Evolutionary conservation across 306 rosid species (phyloP).

Genomic region (Quercus variabilis): DNA sequence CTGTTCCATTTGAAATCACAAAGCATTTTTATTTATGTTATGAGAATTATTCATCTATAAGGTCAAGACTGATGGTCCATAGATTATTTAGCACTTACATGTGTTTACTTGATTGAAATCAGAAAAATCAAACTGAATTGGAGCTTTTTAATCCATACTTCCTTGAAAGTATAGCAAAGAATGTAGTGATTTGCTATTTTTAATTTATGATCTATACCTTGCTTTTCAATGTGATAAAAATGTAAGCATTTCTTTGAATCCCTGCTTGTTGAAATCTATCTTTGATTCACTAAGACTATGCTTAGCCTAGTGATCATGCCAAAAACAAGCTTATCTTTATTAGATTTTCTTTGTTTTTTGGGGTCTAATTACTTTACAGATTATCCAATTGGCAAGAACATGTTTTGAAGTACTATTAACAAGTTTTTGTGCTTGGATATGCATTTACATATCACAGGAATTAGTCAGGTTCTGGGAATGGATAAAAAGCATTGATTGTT

Average conservation of each 20-base stretch:
- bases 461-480: background rate
- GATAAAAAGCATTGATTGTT: background rate
- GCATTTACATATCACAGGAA: background rate
- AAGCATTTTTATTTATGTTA: no score
- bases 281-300: background rate
- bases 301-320: background rate
- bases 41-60: background rate
- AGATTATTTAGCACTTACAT: background rate
- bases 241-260: background rate
- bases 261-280: background rate
- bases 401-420: background rate
- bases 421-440: background rate
- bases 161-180: background rate
- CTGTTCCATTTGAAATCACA: background rate
- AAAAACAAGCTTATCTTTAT: background rate
- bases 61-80: background rate
- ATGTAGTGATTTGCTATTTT: background rate
- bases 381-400: no score
- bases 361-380: no score
- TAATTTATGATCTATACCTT: background rate
- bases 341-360: no score
- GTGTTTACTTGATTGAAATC: no score
- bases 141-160: background rate
- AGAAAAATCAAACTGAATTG: background rate
- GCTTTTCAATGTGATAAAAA: background rate